Evolutionary conservation across 2,329 filamentous ascomycete genomes (phyloP).

Genomic region (Penicillium sp.): DNA sequence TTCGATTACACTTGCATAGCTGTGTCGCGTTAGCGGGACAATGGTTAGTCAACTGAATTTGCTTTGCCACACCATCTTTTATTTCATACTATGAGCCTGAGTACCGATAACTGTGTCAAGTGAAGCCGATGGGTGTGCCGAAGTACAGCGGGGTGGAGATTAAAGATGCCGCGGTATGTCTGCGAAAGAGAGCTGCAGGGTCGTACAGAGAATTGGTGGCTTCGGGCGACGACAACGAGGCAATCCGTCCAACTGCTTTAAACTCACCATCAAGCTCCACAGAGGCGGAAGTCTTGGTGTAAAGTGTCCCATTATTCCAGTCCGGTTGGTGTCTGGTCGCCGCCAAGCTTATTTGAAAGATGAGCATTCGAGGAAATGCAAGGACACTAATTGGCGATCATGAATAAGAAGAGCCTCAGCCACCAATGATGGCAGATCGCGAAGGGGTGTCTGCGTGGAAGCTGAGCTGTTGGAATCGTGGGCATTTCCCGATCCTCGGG

Average conservation of each 20-base stretch:
- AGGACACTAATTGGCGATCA: neutral
- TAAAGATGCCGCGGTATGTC: neutral
- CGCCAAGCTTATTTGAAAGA: neutral
- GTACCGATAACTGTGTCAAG: neutral
- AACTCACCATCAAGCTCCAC: no score
- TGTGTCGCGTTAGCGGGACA: slow-evolving; percentile 17
- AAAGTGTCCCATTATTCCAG: neutral
- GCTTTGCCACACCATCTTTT: slow-evolving; percentile 6
- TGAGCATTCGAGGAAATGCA: neutral
- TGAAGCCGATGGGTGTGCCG: neutral
- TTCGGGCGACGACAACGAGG: neutral
- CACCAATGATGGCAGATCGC: neutral
- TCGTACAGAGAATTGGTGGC: neutral
- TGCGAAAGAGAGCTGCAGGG: neutral
- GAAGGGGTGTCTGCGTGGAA: neutral
- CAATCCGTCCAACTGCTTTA: neutral
- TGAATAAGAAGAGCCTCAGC: neutral
- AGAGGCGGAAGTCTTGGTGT: neutral
- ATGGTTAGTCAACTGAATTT: slow-evolving; percentile 20
- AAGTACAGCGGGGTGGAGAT: neutral
- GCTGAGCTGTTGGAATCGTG: slow-evolving; percentile 2
- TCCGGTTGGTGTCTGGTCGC: neutral
- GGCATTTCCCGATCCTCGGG: slow-evolving; percentile 3
- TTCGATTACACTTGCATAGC: slow-evolving; percentile 13
- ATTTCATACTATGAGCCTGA: neutral